Percentiles rank a stretch among this genome's conserved stretches.
phyloP scores from a whole-genome alignment of 148 eudicot genomes.

The Rhododendron henanense region DNA sequence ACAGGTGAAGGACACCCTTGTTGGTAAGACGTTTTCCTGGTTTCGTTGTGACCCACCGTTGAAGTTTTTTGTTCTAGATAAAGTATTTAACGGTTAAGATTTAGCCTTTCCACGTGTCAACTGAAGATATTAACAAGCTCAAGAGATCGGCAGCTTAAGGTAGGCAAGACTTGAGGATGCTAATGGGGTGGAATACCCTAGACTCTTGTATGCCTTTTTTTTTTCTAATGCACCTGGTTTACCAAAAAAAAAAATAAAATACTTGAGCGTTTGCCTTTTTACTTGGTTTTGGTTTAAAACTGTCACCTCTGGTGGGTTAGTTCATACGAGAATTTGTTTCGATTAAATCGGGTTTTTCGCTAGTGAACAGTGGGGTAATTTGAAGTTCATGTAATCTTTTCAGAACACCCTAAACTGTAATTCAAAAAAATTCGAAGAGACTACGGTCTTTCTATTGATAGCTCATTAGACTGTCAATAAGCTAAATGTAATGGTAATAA shows the following conservation, averaged over 20 bases:
- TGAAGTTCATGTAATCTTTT: too few species aligned
- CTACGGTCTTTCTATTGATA: background rate
- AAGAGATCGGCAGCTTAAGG: background rate
- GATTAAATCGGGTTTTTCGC: background rate
- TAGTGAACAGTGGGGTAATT: background rate
- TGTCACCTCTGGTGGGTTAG: background rate
- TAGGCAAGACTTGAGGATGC: too few species aligned
- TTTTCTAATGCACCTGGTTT: too few species aligned
- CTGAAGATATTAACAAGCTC: background rate
- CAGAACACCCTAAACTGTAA: too few species aligned
- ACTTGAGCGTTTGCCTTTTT: background rate
- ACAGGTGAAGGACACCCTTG: background rate
- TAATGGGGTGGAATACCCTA: too few species aligned
- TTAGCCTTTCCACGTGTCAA: background rate
- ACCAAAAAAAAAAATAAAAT: too few species aligned
- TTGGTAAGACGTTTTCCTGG: background rate
- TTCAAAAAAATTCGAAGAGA: too few species aligned
- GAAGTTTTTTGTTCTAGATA: background rate
- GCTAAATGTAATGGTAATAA: background rate
- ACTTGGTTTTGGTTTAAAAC: background rate
- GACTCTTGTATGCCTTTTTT: too few species aligned
- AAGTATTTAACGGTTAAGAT: background rate
- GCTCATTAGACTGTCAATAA: too few species aligned
- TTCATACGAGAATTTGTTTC: too few species aligned
- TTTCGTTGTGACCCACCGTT: background rate